A percentile compares a stretch with the other conserved stretches of the same genome.
Conservation (phyloP, 768 basidiomycete genomes). For the Suillus americanus region DNA sequence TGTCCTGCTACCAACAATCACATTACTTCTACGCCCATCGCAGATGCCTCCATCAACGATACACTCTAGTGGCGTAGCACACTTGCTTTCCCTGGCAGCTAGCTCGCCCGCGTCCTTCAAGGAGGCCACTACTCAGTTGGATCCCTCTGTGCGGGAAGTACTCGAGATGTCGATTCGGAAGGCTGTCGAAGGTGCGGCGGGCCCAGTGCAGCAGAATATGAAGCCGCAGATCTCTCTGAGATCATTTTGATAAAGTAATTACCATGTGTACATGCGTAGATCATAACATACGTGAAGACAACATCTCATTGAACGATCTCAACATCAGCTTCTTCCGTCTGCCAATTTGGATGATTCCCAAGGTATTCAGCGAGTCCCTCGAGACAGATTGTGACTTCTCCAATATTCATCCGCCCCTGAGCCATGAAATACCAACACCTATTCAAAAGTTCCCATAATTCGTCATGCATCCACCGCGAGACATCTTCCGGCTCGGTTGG, state of each 20-base stretch:
- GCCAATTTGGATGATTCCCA: not conserved
- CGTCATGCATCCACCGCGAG: conserved; percentile 43
- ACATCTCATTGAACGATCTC: not conserved
- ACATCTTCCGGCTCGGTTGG: conserved; percentile 37
- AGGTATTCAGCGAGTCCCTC: not conserved
- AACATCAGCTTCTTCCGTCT: not conserved
- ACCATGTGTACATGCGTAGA: not conserved
- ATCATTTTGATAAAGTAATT: conserved; percentile 49
- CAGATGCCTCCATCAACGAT: conserved; percentile 42
- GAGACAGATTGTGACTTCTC: not conserved
- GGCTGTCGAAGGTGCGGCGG: conserved; percentile 54
- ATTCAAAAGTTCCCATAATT: conserved; percentile 45
- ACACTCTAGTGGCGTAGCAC: conserved; percentile 59
- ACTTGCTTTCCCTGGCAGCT: conserved; percentile 73
- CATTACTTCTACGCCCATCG: conserved; percentile 63
- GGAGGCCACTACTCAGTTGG: conserved; percentile 73
- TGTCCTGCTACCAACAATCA: conserved; percentile 73
- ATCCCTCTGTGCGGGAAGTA: conserved; percentile 51
- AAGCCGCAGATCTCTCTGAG: conserved; percentile 82
- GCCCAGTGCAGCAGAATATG: conserved; percentile 34
- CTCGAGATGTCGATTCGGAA: conserved; percentile 80
- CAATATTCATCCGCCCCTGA: conserved; percentile 33
- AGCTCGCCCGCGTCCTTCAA: conserved; percentile 77
- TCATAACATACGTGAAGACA: not conserved
- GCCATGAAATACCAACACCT: conserved; percentile 46